These are phyloP conservation scores for Vanderwaltozyma polyspora DNA, from an alignment of 805 yeast species.

Conservation along the genomic window DNA sequence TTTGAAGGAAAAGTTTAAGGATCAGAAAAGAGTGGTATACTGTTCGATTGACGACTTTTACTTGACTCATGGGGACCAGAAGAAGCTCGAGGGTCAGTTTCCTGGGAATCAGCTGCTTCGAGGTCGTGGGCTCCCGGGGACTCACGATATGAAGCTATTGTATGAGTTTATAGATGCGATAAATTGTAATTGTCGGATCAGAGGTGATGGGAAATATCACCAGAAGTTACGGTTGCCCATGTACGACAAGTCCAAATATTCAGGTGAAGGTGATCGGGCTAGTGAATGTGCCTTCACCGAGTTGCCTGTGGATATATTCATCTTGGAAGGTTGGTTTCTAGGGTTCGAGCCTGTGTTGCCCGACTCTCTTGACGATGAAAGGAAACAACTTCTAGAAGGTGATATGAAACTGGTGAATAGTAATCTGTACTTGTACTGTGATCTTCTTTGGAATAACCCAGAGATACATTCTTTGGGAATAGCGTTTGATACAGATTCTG, in stretches of 20 bases:
- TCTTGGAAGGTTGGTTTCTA: constrained; percentile 91
- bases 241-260: constrained; percentile 64
- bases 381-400: constrained; percentile 7
- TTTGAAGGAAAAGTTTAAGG: constrained; percentile 29
- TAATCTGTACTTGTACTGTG: constrained; percentile 38
- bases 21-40: constrained; percentile 28
- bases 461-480: constrained; percentile 55
- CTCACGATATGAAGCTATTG: constrained; percentile 55
- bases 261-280: constrained; percentile 73
- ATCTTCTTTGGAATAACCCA: constrained; percentile 30
- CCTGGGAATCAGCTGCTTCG: constrained; percentile 44
- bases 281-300: constrained; percentile 21
- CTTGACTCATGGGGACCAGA: constrained; percentile 53
- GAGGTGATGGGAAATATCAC: constrained; percentile 19
- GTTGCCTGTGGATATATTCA: constrained; percentile 46
- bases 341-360: constrained; percentile 48
- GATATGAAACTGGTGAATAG: constrained; percentile 39
- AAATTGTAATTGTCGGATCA: constrained; percentile 17
- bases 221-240: constrained; percentile 38
- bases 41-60: constrained; percentile 85
- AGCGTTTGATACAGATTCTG: constrained; percentile 46
- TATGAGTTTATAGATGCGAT: constrained; percentile 23
- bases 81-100: constrained; percentile 29
- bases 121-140: constrained; percentile 90
- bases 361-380: constrained; percentile 11